Base-by-base conservation (phyloP, 805 yeast species). In the Metschnikowia amazonensis region DNA sequence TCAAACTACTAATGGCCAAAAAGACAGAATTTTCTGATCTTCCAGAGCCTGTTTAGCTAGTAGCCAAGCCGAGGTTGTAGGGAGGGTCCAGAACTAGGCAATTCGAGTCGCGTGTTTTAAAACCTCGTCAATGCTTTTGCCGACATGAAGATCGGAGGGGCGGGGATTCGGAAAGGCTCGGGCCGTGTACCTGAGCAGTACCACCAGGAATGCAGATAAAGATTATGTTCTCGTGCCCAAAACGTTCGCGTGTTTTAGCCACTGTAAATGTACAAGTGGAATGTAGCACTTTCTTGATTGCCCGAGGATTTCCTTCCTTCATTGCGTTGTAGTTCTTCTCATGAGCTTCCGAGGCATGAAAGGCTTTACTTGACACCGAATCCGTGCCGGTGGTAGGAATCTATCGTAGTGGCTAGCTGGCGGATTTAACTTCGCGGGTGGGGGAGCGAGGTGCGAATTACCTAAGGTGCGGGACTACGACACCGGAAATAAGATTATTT, bases 121-220 rank as follows among this genome's bases (percentile, higher is more conserved):
- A n/a, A 25, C 25, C 28, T 23, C 29, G 8, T 4, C 17, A 14
- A 20, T 2, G 8, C 13, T 29, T 18, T 27, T 27, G 23, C 41
- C 41, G 41, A 29, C 33, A 28, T 37, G 41, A 28, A 18, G 33
- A 21, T 9, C 24, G 41, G 25, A 8, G 6, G n/a, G n/a, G n/a
- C 25, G 33, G 9, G 32, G 25, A 10, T 6, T 21, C 37, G 37
- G 37, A 24, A 14, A 7, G 20, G 7, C 29, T 35, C 41, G 31
- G 32, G 16, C 41, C 32, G 41, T 27, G 41, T 28, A 28, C 41
- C 33, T 37, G 18, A 37, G 8, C 24, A 17, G 40, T 25, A 36
- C 16, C 30, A 18, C 13, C 23, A 13, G 18, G 14, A 17, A 36
- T 36, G 40, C 40, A 36, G 24, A 11, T 25, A 17, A 7, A 36